Base-by-base conservation (phyloP, 2,329 filamentous ascomycete genomes). In the Cladophialophora yegresii region DNA sequence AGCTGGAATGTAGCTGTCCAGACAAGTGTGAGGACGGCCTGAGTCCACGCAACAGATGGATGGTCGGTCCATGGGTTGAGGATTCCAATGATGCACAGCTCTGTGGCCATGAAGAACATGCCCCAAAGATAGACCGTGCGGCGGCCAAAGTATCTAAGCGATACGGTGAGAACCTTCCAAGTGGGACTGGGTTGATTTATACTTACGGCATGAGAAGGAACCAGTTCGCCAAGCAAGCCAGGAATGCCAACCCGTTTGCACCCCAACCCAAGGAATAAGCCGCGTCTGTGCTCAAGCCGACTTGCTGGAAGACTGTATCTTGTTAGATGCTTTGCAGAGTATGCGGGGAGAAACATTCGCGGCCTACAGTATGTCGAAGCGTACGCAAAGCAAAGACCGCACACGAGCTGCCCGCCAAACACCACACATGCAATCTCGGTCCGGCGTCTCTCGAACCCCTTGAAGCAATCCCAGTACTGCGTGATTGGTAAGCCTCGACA, bases 391-490 rank as follows among this genome's bases (percentile, higher is more conserved):
- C 85, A 84, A 67, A 86, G 85, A 23, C 87, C 86, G 61, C 83
- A 84, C 1, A 88, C 77, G 13, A 87, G 86, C 71, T 89, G 87
- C 2, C 86, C 86, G 4, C 83, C 82, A 77, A 87, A 89, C 6
- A 86, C 84, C 3, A 73, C 72, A 3, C 73, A 67, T 74, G 75
- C 80, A n/a, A 80, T 78, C 63, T 80, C 78, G 2, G 78, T 80
- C 1, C 79, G 76, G 0, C 79, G 76, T 5, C 72, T 67, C 26
- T 77, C 70, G 40, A 61, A 69, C 1, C 74, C 72, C 22, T 68
- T 68, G 64, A 76, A 75, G 63, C 76, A 73, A n/a, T 71, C 50
- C 50, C 75, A 76, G 13, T 62, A 67, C 72, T 50, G 23, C 8
- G 13, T 12, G 20, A 13, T 87, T 91, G 91, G 74, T 84, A 87